phyloP scores from a whole-genome alignment of 768 basidiomycete genomes.

The Gloeopeniophorella convolvens region DNA sequence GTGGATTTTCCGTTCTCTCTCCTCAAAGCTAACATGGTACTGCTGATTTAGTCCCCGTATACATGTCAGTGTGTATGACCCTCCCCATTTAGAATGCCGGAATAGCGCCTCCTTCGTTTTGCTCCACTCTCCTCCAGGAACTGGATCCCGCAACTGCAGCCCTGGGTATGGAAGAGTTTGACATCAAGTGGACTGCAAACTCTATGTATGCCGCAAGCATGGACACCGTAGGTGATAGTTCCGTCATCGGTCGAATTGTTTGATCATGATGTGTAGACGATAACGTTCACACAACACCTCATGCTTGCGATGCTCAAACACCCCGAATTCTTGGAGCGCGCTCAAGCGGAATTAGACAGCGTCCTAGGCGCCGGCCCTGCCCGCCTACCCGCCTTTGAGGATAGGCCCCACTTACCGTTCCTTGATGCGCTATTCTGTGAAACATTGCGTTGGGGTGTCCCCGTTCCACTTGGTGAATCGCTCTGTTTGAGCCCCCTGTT shows the following conservation, averaged over 20 bases:
- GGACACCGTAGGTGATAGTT: conserved; percentile 48
- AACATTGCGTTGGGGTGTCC: conserved; percentile 46
- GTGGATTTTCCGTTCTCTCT: conserved; percentile 57
- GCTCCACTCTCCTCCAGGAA: conserved; percentile 50
- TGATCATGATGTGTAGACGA: conserved; percentile 33
- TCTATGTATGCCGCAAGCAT: conserved; percentile 66
- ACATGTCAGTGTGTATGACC: conserved; percentile 30
- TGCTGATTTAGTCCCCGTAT: conserved; percentile 26
- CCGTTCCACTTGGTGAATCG: conserved; percentile 50
- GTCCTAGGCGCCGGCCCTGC: conserved; percentile 41
- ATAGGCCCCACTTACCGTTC: conserved; percentile 51
- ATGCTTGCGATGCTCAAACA: conserved; percentile 60
- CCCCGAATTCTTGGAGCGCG: conserved; percentile 45
- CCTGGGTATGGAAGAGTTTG: conserved; percentile 43
- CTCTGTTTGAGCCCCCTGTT: background rate
- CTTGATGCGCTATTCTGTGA: conserved; percentile 53
- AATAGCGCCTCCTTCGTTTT: conserved; percentile 35
- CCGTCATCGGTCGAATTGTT: background rate
- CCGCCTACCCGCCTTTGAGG: conserved; percentile 54
- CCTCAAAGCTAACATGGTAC: conserved; percentile 51
- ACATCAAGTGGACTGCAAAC: conserved; percentile 78
- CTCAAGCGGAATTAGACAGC: conserved; percentile 59
- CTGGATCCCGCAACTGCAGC: conserved; percentile 26
- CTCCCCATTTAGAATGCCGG: conserved; percentile 29
- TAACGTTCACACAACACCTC: conserved; percentile 52